Conservation (phyloP, 257 asterid genomes). For the Gentiana dahurica region DNA sequence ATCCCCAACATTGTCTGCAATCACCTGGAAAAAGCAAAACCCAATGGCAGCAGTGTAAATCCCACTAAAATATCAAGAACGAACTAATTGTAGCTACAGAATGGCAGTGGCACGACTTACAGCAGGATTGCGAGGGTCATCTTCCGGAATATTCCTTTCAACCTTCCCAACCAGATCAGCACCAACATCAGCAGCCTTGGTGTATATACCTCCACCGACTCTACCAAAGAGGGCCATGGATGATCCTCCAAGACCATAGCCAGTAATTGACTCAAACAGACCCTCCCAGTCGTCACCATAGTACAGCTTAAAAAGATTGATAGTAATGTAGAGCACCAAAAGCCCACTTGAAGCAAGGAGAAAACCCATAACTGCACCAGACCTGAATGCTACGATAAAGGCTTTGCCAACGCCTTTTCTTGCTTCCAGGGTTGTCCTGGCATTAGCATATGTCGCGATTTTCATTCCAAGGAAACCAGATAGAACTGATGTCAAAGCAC, state of each 20-base stretch:
- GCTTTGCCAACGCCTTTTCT: slow-evolving; percentile 70
- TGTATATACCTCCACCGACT: slow-evolving; percentile 93
- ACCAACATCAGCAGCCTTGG: slow-evolving; percentile 57
- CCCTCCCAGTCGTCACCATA: slow-evolving; percentile 94
- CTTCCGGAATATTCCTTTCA: slow-evolving; percentile 48
- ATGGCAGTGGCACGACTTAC: slow-evolving; percentile 15
- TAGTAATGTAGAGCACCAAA: slow-evolving; percentile 62
- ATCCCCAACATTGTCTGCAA: slow-evolving; percentile 93
- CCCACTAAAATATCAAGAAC: not conserved
- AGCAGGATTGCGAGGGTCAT: slow-evolving; percentile 45
- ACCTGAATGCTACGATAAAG: slow-evolving; percentile 29
- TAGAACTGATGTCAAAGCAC: slow-evolving; percentile 72
- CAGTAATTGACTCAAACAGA: slow-evolving; percentile 81
- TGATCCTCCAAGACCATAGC: slow-evolving; percentile 92
- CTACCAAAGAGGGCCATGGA: slow-evolving; percentile 93
- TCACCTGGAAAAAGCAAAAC: slow-evolving; percentile 44
- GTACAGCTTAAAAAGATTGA: slow-evolving; percentile 71
- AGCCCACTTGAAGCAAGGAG: slow-evolving; percentile 89
- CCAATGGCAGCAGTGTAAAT: not conserved
- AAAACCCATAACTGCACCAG: slow-evolving; percentile 95
- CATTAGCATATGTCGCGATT: slow-evolving; percentile 90
- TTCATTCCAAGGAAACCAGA: slow-evolving; percentile 96
- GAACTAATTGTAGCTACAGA: not conserved
- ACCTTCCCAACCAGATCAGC: slow-evolving; percentile 51
- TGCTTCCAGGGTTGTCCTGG: slow-evolving; percentile 87